Evolutionary conservation across 2,329 filamentous ascomycete genomes (phyloP).

Genomic region (Xylariaceae sp.): DNA sequence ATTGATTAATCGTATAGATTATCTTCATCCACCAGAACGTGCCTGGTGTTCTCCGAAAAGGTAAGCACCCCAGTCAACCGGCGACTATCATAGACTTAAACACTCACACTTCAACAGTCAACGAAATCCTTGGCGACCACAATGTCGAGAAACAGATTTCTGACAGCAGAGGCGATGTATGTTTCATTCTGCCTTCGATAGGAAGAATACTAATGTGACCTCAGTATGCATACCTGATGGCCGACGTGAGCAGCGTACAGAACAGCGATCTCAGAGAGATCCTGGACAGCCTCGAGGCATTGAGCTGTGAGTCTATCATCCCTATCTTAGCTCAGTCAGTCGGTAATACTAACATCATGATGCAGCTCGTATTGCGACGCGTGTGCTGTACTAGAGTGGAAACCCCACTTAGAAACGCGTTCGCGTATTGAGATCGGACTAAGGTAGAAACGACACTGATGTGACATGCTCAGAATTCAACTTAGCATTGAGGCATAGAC

Average conservation of each 20-base stretch:
- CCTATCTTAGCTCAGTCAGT: not conserved
- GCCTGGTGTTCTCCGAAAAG: constrained; percentile 85
- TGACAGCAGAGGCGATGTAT: constrained; percentile 84
- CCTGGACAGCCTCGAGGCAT: constrained; percentile 73
- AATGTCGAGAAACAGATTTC: constrained; percentile 99
- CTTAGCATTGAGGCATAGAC: not conserved
- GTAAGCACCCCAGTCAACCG: constrained; percentile 35
- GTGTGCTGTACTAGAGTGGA: constrained; percentile 34
- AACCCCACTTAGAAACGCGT: constrained; percentile 9
- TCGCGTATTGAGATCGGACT: constrained; percentile 2
- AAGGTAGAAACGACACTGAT: constrained; percentile 6
- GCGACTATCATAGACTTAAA: not conserved
- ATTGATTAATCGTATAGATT: constrained; percentile 46
- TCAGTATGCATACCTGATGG: constrained; percentile 90
- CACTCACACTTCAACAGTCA: constrained; percentile 55
- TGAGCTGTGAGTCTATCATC: constrained; percentile 61
- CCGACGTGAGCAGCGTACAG: constrained; percentile 87
- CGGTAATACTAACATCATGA: constrained; percentile 14
- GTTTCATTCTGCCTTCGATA: constrained; percentile 18
- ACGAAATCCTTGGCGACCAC: constrained; percentile 89
- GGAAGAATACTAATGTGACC: constrained; percentile 5
- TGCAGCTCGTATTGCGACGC: constrained; percentile 35
- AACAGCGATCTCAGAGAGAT: constrained; percentile 79
- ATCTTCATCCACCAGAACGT: constrained; percentile 98
- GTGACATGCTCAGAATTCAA: not conserved